phyloP scores from a whole-genome alignment of 352 stramenopile genomes.

The Phytophthora ramorum region DNA sequence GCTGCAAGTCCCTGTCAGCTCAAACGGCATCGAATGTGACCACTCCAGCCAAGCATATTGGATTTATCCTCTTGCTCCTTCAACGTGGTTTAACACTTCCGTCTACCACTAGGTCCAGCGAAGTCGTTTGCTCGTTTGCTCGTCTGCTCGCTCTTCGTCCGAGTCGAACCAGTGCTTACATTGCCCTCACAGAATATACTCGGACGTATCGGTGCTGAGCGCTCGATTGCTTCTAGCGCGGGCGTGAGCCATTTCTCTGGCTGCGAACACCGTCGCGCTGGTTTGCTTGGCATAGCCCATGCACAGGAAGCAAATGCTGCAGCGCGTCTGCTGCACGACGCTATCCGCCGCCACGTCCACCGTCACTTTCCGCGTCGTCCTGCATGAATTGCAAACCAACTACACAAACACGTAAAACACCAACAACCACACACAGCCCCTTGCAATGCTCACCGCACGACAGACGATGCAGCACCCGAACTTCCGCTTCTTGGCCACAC shows the following conservation, averaged over 20 bases:
- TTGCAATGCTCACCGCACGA: constrained; percentile 30
- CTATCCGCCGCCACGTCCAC: constrained; percentile 35
- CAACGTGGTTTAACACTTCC: constrained; percentile 1
- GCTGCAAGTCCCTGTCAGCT: not conserved
- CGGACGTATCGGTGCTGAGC: constrained; percentile 26
- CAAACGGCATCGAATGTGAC: not conserved
- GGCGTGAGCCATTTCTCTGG: constrained; percentile 33
- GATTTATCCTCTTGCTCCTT: constrained; percentile 1
- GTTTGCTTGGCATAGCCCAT: constrained; percentile 45
- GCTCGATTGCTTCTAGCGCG: constrained; percentile 33
- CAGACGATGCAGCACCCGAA: constrained; percentile 49
- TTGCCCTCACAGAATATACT: constrained; percentile 32
- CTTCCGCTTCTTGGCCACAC: constrained; percentile 31
- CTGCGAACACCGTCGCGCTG: constrained; percentile 37
- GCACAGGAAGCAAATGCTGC: constrained; percentile 45
- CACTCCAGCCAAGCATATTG: not conserved
- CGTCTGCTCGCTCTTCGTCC: constrained; percentile 7
- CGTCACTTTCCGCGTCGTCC: constrained; percentile 45
- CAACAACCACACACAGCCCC: not conserved
- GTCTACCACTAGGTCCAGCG: constrained; percentile 8
- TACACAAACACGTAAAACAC: constrained; percentile 13
- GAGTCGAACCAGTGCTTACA: not conserved
- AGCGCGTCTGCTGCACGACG: constrained; percentile 37
- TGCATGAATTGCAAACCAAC: constrained; percentile 51
- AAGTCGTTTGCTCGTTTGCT: no score